Percentiles rank a stretch among this genome's conserved stretches.
Conservation (phyloP, 495 filamentous ascomycete genomes). For the Aspergillus cavernicola region DNA sequence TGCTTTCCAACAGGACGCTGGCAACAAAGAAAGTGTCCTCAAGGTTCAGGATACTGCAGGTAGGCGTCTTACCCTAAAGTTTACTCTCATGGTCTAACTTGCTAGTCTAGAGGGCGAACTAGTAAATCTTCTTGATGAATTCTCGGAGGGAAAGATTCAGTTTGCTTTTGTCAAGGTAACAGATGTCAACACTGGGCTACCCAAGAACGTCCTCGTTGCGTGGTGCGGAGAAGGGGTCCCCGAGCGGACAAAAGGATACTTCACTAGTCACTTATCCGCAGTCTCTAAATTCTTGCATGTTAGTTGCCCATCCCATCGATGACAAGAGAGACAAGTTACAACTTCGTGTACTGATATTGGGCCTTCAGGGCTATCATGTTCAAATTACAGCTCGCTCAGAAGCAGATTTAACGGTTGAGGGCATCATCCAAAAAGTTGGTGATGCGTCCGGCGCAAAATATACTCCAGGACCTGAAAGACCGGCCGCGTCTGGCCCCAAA, state of each 20-base stretch:
- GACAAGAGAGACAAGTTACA: no score
- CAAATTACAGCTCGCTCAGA: slow-evolving; percentile 94
- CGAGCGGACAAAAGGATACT: slow-evolving; percentile 95
- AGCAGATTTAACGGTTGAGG: slow-evolving; percentile 76
- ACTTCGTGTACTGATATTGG: slow-evolving; percentile 12
- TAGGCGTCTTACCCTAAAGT: slow-evolving; percentile 34
- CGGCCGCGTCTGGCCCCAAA: slow-evolving; percentile 48
- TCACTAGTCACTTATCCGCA: slow-evolving; percentile 85
- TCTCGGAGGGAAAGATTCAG: slow-evolving; percentile 93
- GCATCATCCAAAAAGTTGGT: slow-evolving; percentile 88
- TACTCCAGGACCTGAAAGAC: slow-evolving; percentile 56
- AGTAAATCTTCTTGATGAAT: slow-evolving; percentile 91
- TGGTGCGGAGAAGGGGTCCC: slow-evolving; percentile 99
- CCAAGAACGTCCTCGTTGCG: slow-evolving; percentile 89
- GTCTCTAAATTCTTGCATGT: slow-evolving; percentile 88
- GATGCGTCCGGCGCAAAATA: slow-evolving; percentile 97
- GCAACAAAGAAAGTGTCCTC: slow-evolving; percentile 84
- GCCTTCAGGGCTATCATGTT: slow-evolving; percentile 80
- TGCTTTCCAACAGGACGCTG: slow-evolving; percentile 80
- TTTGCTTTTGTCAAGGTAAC: slow-evolving; percentile 97
- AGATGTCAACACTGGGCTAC: slow-evolving; percentile 85
- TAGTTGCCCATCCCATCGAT: slow-evolving; percentile 18
- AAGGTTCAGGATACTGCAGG: slow-evolving; percentile 92
- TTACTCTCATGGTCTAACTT: not conserved
- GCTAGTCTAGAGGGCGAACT: slow-evolving; percentile 79